phyloP scores from a whole-genome alignment of 208 protist species.

The Angomonas deanei region DNA sequence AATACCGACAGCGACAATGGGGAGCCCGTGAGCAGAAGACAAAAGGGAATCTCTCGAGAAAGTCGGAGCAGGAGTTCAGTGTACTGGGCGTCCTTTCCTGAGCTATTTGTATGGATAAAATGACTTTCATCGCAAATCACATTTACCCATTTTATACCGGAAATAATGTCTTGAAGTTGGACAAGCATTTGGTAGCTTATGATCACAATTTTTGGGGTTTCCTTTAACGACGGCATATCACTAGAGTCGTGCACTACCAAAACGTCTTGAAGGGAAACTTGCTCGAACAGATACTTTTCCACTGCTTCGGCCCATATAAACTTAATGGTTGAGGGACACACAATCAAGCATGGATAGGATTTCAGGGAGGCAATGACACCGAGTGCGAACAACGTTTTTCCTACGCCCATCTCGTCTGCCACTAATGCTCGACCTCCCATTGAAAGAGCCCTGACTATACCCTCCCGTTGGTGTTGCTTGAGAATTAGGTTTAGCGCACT shows the following conservation, averaged over 20 bases:
- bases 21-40: constrained; percentile 70
- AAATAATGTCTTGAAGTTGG: constrained; percentile 34
- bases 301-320: constrained; percentile 77
- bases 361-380: constrained; percentile 47
- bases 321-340: constrained; percentile 72
- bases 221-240: constrained; percentile 24
- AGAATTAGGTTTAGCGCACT: constrained; percentile 15
- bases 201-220: constrained; percentile 60
- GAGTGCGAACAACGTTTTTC: constrained; percentile 73
- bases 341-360: constrained; percentile 63
- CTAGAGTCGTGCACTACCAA: constrained; percentile 63
- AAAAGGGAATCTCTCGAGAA: constrained; percentile 33
- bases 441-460: constrained; percentile 38
- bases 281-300: constrained; percentile 65
- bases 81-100: constrained; percentile 54
- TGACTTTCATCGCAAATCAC: constrained; percentile 79
- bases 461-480: constrained; percentile 59
- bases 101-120: constrained; percentile 66
- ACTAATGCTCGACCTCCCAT: constrained; percentile 49
- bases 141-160: constrained; percentile 32
- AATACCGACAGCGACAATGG: constrained; percentile 57
- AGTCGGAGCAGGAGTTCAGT: constrained; percentile 40
- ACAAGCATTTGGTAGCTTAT: constrained; percentile 82
- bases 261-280: constrained; percentile 64
- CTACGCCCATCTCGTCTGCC: constrained; percentile 85